Evolutionary conservation across 228 moss, liverwort and hornwort genomes (phyloP).

Genomic region (Sphagnum fallax): DNA sequence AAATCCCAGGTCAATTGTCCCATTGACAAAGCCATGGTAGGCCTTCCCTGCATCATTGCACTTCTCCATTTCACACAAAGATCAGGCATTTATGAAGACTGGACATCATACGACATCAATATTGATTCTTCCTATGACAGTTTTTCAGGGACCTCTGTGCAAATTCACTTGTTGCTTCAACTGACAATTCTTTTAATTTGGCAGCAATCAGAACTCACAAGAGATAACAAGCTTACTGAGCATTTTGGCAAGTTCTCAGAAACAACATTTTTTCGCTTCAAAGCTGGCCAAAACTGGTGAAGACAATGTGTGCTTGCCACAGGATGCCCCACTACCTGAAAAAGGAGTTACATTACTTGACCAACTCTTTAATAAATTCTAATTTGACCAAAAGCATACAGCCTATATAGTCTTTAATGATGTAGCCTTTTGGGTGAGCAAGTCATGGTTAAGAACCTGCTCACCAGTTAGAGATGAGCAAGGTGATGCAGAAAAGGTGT

Average conservation of each 20-base stretch:
- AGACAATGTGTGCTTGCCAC: constrained; percentile 34
- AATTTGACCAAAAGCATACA: no score
- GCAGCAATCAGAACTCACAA: no score
- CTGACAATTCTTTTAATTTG: no score
- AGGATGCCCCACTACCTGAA: constrained; percentile 4
- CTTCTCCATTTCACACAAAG: not conserved
- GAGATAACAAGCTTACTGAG: constrained; percentile 17
- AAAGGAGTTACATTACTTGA: constrained; percentile 5
- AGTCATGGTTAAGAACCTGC: no score
- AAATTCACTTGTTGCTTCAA: not conserved
- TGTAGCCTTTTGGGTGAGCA: no score
- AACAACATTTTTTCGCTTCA: constrained; percentile 16
- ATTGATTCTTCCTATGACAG: not conserved
- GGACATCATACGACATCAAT: not conserved
- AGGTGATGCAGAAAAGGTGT: no score
- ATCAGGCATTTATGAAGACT: not conserved
- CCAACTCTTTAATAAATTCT: no score
- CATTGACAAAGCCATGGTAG: constrained; percentile 22
- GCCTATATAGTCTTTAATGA: no score
- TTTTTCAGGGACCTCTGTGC: not conserved
- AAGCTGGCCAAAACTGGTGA: constrained; percentile 12
- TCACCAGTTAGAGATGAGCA: no score
- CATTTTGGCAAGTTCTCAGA: constrained; percentile 15
- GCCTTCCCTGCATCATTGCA: constrained; percentile 8
- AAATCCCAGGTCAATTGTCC: constrained; percentile 37